Evolutionary conservation across 2,329 filamentous ascomycete species (phyloP).

Genomic region (Seiridium unicorne): DNA sequence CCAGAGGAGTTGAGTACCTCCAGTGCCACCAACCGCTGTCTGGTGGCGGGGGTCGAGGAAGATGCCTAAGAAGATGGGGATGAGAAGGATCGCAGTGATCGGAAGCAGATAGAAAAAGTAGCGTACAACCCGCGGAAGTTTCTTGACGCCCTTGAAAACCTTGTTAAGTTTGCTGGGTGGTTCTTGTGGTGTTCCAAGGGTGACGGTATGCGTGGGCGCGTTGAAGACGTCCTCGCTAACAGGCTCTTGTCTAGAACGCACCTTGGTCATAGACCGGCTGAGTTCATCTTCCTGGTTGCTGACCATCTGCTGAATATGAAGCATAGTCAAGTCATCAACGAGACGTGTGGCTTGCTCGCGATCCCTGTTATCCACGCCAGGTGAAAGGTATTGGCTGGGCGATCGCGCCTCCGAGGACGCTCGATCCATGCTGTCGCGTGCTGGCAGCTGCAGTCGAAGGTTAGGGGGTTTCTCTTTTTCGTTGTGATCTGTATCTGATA

Average conservation of each 20-base stretch:
- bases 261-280: conserved; percentile 19
- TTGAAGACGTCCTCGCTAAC: conserved; percentile 28
- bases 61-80: conserved; percentile 66
- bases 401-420: not conserved
- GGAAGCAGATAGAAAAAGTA: conserved; percentile 73
- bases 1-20: conserved; percentile 80
- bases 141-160: conserved; percentile 54
- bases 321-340: conserved; percentile 27
- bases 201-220: conserved; percentile 13
- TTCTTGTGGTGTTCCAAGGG: conserved; percentile 37
- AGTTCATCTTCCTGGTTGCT: conserved; percentile 15
- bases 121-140: conserved; percentile 62
- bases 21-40: conserved; percentile 60
- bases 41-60: conserved; percentile 44
- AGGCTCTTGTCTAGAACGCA: conserved; percentile 10
- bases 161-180: conserved; percentile 61
- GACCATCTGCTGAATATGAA: conserved; percentile 28
- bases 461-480: not conserved
- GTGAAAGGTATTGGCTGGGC: conserved; percentile 15
- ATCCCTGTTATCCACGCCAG: conserved; percentile 12
- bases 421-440: conserved; percentile 2
- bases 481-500: conserved; percentile 18
- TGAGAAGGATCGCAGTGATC: conserved; percentile 60
- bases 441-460: not conserved
- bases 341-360: conserved; percentile 25